phyloP scores from a whole-genome alignment of 768 basidiomycete species.

The Naganishia onofrii region DNA sequence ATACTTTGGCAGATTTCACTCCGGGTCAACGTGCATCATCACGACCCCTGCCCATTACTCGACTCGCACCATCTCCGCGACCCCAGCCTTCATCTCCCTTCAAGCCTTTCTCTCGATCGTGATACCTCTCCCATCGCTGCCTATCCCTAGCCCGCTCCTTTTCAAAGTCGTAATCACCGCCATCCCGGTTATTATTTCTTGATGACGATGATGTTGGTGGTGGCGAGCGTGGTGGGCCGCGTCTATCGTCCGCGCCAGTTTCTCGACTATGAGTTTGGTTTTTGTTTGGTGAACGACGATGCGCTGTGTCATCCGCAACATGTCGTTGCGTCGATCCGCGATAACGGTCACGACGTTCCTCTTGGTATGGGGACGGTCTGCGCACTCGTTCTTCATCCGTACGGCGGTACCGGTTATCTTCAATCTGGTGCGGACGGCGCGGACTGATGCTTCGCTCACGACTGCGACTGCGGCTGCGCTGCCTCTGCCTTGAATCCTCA shows the following conservation, averaged over 20 bases:
- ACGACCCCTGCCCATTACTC: background rate
- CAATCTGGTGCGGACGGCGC: background rate
- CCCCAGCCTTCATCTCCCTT: constrained; percentile 16
- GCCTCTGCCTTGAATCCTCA: background rate
- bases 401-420: background rate
- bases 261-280: background rate
- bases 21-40: background rate
- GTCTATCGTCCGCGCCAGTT: background rate
- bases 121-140: constrained; percentile 25
- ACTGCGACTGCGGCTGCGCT: constrained; percentile 6
- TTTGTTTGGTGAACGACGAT: background rate
- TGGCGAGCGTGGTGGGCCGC: background rate
- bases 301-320: background rate
- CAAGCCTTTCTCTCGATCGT: constrained; percentile 32
- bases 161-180: constrained; percentile 27
- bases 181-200: constrained; percentile 18
- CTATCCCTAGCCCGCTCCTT: constrained; percentile 27
- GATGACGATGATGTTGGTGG: constrained; percentile 2
- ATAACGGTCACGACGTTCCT: background rate
- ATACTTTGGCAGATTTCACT: background rate
- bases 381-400: background rate
- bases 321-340: background rate
- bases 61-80: background rate
- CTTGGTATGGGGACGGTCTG: background rate
- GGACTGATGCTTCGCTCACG: constrained; percentile 12